Percentiles rank a stretch among this genome's conserved stretches.
Evolutionary conservation across 2,329 filamentous ascomycete genomes (phyloP).

Genomic region (Chaetomium sp.): DNA sequence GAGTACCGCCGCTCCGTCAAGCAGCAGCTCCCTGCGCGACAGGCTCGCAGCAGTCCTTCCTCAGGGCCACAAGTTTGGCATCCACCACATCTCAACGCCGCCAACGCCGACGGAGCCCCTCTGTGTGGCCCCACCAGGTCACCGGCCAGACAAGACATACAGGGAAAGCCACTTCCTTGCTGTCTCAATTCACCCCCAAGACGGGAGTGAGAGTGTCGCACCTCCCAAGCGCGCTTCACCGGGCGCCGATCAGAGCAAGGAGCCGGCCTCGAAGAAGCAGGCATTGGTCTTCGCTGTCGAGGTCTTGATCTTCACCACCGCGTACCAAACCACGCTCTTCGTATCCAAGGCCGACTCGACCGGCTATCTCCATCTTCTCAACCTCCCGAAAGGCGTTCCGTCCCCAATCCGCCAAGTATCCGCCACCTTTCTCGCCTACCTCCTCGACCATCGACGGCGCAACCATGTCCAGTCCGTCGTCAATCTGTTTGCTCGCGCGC

Average conservation of each 20-base stretch:
- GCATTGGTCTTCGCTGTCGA: conserved; percentile 84
- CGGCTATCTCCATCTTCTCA: conserved; percentile 73
- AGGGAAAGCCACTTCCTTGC: conserved; percentile 79
- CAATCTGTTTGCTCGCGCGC: conserved; percentile 88
- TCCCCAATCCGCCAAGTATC: conserved; percentile 77
- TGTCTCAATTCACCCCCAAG: conserved; percentile 48
- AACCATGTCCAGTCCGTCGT: conserved; percentile 70
- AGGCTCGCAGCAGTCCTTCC: conserved; percentile 56
- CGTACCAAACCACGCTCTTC: conserved; percentile 81
- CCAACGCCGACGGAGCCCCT: conserved; percentile 74
- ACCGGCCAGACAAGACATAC: conserved; percentile 74
- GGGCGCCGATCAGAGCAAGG: conserved; percentile 36
- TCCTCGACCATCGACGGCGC: conserved; percentile 68
- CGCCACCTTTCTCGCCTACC: conserved; percentile 72
- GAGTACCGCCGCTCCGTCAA: conserved; percentile 5
- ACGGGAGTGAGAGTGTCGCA: conserved; percentile 6
- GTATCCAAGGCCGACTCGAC: conserved; percentile 97
- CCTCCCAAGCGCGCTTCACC: conserved; percentile 30
- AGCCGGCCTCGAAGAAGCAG: conserved; percentile 42
- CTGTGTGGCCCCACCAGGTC: conserved; percentile 74
- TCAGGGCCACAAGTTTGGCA: conserved; percentile 59
- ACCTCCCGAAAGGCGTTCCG: conserved; percentile 61
- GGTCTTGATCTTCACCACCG: conserved; percentile 82
- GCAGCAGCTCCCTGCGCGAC: conserved; percentile 38
- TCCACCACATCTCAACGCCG: conserved; percentile 87